phyloP scores from a whole-genome alignment of 2,329 filamentous ascomycete species.

The Calonectria crousiana region DNA sequence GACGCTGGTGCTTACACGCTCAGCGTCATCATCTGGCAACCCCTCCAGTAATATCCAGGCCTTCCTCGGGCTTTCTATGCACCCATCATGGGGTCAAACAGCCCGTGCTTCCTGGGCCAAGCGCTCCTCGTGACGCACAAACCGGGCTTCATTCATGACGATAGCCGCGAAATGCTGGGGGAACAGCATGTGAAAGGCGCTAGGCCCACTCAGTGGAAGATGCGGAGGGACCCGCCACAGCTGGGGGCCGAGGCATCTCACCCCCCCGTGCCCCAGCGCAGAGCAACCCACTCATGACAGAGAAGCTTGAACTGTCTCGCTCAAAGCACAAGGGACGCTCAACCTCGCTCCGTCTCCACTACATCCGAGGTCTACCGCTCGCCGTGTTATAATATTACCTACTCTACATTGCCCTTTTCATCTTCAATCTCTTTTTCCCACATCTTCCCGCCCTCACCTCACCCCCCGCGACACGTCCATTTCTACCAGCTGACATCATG shows the following conservation, averaged over 20 bases:
- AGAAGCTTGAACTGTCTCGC: conserved; percentile 29
- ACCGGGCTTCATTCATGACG: conserved; percentile 19
- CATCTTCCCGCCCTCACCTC: background rate
- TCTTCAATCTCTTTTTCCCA: conserved; percentile 6
- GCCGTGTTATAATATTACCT: conserved; percentile 38
- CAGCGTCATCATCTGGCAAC: background rate
- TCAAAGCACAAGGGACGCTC: conserved; percentile 21
- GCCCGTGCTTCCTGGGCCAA: background rate
- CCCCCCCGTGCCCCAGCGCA: conserved; percentile 37
- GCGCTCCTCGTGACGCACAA: conserved; percentile 37
- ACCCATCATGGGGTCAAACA: background rate
- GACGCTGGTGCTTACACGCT: background rate
- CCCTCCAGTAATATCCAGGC: background rate
- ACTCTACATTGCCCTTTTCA: conserved; percentile 4
- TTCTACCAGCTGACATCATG: conserved; percentile 44
- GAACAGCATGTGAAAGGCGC: conserved; percentile 49
- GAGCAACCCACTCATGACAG: conserved; percentile 21
- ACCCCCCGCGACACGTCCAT: background rate
- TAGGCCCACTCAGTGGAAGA: conserved; percentile 18
- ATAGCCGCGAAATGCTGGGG: conserved; percentile 42
- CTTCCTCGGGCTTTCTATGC: background rate
- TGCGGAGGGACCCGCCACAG: conserved; percentile 29
- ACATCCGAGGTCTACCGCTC: conserved; percentile 45
- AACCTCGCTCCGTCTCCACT: conserved; percentile 33
- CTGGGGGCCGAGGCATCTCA: conserved; percentile 38